Base-by-base conservation (phyloP, 2,329 filamentous ascomycete genomes). In the Didymella pomorum region DNA sequence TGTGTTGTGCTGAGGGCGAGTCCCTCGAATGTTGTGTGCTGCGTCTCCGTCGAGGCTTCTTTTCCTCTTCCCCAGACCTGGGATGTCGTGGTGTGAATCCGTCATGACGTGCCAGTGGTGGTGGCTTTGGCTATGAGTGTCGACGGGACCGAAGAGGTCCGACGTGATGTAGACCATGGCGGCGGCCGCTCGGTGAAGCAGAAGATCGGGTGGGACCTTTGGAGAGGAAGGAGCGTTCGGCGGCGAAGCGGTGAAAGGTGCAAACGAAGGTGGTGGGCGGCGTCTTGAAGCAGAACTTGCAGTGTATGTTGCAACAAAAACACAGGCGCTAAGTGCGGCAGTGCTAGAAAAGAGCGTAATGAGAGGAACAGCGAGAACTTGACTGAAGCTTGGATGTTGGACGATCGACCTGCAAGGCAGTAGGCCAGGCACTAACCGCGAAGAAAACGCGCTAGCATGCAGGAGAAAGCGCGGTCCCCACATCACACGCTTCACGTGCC, bases 101-200 rank as follows among this genome's bases (percentile, higher is more conserved):
- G 61, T 45, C 70, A 69, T 73, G 39, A 52, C 51, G 28, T 63
- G 65, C 62, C 66, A 66, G 26, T 53, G 49, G 11, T 52, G 61
- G 31, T 60, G 37, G 2, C 48, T 39, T 5, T 54, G 31, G 33
- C 49, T 56, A 57, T 65, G 63, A 49, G 56, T 31, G 28, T 60
- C 49, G 20, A 62, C 58, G 28, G 67, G 62, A 21, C 69, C 65
- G 57, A 76, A 76, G 16, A 76, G 69, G 28, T 74, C 69, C n/a
- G 71, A 64, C 23, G 74, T 76, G 52, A 76, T 76, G 56, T 75
- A 76, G 31, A 71, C 69, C 74, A 76, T 76, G 48, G 58, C 58
- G 62, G 62, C 50, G 43, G 53, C 39, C 52, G 56, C 42, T 50
- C 52, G 50, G 68, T 61, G 60, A 56, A 59, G 61, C 21, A 31